A percentile compares a stretch with the other conserved stretches of the same genome.
Conservation (phyloP, 2,329 filamentous ascomycete genomes). For the Allantophomopsis cytisporea region DNA sequence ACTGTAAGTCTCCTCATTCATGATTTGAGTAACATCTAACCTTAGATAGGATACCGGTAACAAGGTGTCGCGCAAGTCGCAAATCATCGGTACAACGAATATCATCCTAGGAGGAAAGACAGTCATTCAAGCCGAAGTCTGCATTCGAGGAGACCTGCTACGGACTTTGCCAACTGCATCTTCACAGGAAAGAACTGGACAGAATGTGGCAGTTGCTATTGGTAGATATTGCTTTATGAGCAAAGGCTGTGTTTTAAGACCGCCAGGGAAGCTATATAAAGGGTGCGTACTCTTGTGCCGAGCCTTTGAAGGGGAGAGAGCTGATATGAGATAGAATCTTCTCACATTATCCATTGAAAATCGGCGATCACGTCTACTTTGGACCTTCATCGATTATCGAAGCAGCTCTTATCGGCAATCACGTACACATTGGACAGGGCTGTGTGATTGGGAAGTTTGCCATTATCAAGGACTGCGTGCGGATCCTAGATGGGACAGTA, state of each 20-base stretch:
- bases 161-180: constrained; percentile 35
- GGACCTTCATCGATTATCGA: constrained; percentile 65
- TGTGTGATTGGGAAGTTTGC: constrained; percentile 75
- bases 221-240: constrained; percentile 87
- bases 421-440: constrained; percentile 72
- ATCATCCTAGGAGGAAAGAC: constrained; percentile 96
- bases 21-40: constrained; percentile 1
- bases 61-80: constrained; percentile 87
- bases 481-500: constrained; percentile 72
- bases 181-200: constrained; percentile 10
- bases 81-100: constrained; percentile 89
- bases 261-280: constrained; percentile 71
- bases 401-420: constrained; percentile 69
- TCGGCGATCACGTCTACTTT: constrained; percentile 90
- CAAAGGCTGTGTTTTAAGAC: constrained; percentile 63
- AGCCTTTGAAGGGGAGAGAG: no score
- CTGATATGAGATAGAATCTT: constrained; percentile 30
- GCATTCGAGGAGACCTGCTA: constrained; percentile 81
- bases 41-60: constrained; percentile 76
- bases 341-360: constrained; percentile 78
- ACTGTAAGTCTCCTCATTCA: constrained; percentile 46
- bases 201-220: constrained; percentile 58
- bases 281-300: constrained; percentile 28
- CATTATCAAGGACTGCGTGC: constrained; percentile 88
- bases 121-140: constrained; percentile 88